phyloP scores from a whole-genome alignment of 2,329 filamentous ascomycete genomes.

The Clonostachys sp. region DNA sequence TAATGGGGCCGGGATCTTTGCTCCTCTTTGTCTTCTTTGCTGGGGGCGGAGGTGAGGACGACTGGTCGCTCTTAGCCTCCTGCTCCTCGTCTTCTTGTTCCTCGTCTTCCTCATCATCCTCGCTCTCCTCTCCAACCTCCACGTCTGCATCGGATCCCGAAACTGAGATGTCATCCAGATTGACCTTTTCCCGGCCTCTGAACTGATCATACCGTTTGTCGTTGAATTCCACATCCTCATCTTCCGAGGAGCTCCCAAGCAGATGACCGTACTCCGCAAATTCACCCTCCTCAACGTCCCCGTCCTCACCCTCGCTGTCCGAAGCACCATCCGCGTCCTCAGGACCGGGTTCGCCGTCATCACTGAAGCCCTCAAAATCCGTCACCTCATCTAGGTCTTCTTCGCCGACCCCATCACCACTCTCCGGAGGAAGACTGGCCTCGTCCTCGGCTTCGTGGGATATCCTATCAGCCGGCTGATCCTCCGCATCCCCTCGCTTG shows the following conservation, averaged over 20 bases:
- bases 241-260: slow-evolving; percentile 38
- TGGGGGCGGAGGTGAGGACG: slow-evolving; percentile 21
- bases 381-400: slow-evolving; percentile 22
- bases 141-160: slow-evolving; percentile 20
- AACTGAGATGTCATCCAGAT: slow-evolving; percentile 32
- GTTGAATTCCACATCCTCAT: slow-evolving; percentile 26
- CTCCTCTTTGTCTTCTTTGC: slow-evolving; percentile 12
- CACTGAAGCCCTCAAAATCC: slow-evolving; percentile 28
- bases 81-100: too few species aligned
- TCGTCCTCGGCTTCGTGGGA: slow-evolving; percentile 8
- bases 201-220: slow-evolving; percentile 20
- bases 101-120: background rate
- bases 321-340: slow-evolving; percentile 9
- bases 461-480: slow-evolving; percentile 14
- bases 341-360: slow-evolving; percentile 15
- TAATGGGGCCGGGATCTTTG: slow-evolving; percentile 12
- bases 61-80: too few species aligned
- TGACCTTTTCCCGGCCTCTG: slow-evolving; percentile 25
- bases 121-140: slow-evolving; percentile 1
- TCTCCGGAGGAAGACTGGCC: slow-evolving; percentile 6
- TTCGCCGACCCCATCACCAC: slow-evolving; percentile 10
- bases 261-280: slow-evolving; percentile 37
- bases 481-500: slow-evolving; percentile 21
- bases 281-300: slow-evolving; percentile 9
- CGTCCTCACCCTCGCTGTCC: slow-evolving; percentile 23